Conservation (phyloP, 2,329 filamentous ascomycete genomes). For the Alternaria viburni region DNA sequence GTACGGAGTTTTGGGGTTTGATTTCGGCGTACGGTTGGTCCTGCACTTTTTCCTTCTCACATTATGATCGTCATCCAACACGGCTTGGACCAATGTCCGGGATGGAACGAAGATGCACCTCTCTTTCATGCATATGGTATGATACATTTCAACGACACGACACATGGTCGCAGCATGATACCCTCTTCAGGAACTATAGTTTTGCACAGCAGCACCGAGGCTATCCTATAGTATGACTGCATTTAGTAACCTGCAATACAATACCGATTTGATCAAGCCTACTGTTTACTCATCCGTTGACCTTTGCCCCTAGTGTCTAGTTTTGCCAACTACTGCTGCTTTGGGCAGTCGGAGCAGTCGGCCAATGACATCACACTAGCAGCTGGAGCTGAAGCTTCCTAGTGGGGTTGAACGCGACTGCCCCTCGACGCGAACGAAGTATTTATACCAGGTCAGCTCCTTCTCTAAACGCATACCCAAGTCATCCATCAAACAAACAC, state of each 20-base stretch:
- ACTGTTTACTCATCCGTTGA: background rate
- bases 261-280: background rate
- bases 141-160: constrained; percentile 36
- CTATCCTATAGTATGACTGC: constrained; percentile 3
- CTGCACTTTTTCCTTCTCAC: constrained; percentile 16
- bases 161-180: constrained; percentile 43
- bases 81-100: constrained; percentile 6
- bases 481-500: background rate
- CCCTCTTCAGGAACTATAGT: constrained; percentile 40
- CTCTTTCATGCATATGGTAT: constrained; percentile 29
- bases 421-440: constrained; percentile 2
- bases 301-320: background rate
- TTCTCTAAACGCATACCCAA: background rate
- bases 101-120: constrained; percentile 3
- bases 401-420: constrained; percentile 21
- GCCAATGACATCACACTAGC: constrained; percentile 24
- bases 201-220: constrained; percentile 15
- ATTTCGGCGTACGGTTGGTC: constrained; percentile 19
- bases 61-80: constrained; percentile 9
- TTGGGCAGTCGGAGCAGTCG: constrained; percentile 20
- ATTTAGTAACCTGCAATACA: constrained; percentile 10
- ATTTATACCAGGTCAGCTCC: background rate
- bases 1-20: constrained; percentile 32
- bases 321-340: constrained; percentile 10
- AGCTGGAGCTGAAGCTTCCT: constrained; percentile 3